Base-by-base conservation (phyloP, 2,329 filamentous ascomycete species). In the Apiospora hydei region DNA sequence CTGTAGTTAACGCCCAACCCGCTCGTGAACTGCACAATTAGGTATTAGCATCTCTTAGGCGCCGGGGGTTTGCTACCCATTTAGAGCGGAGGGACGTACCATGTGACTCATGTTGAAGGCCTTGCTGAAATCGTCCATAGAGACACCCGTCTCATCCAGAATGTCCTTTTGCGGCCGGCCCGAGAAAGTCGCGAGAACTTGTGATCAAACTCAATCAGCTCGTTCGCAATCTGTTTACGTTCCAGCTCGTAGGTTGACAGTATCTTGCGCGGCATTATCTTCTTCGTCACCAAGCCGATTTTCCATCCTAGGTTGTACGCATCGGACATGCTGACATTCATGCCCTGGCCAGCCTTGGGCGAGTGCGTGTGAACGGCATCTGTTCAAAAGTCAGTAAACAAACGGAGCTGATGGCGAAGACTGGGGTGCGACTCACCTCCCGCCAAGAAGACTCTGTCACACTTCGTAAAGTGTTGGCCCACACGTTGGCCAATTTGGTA, bases 401-500 rank as follows among this genome's bases (percentile, higher is more conserved):
- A 64, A 7, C 30, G 34, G 18, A 41, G 53, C 8, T 64, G 2
- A 41, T 41, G 34, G 13, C 18, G 34, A 64, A 13, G 18, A 13
- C 6, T 41, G 4, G 21, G n/a, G 66, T 47, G 66, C 10, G 13
- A 72, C 76, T 41, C 67, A 77, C 76, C 92, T 2, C 92, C 92
- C 0, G 91, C 90, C 5, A 94, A 84, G 78, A 95, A 94, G 13
- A 95, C 85, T 4, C 91, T 86, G 34, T 88, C 85, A 16, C 84
- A 81, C 8, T 84, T 84, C 53, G 85, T 87, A 79, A 92, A 92
- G 57, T 85, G 83, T 0, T 84, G 86, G 4, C 88, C 89, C 0
- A 92, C 87, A 7, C 92, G 85, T 77, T 93, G 91, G 0, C 91
- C 91, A 66, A 93, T 92, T 73, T 92, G 87, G 75, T 92, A 93